Conservation (phyloP, 2,329 filamentous ascomycete species). For the Beauveria sp. region DNA sequence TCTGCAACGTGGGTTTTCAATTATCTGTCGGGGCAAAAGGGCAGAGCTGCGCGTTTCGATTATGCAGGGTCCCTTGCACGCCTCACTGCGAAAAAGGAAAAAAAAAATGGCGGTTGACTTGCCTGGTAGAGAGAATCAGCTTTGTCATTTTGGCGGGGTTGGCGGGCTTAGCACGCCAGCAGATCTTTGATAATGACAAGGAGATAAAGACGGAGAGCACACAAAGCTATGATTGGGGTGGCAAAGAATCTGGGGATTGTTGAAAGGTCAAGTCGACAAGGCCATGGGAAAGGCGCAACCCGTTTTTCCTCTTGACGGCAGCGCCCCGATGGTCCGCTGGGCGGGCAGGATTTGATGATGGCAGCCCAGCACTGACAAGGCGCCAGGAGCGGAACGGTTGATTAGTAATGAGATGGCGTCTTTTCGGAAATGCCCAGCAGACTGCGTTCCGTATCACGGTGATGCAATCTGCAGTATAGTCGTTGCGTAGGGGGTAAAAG, state of each 20-base stretch:
- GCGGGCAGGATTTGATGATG: constrained; percentile 6
- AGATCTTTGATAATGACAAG: background rate
- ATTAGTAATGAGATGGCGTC: constrained; percentile 11
- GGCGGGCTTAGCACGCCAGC: background rate
- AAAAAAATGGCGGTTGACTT: constrained; percentile 27
- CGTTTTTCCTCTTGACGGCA: constrained; percentile 1
- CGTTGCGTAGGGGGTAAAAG: background rate
- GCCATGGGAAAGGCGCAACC: background rate
- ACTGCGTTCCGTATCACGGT: background rate
- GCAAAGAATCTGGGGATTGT: background rate
- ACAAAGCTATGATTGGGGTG: background rate
- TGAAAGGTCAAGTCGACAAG: constrained; percentile 5
- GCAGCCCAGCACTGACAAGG: background rate
- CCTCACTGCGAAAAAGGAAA: background rate
- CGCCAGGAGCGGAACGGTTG: background rate
- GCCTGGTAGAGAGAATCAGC: constrained; percentile 82
- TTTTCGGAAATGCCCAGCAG: background rate
- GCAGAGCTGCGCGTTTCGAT: background rate
- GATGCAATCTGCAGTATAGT: background rate
- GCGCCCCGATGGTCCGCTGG: constrained; percentile 9
- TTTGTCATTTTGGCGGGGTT: constrained; percentile 52
- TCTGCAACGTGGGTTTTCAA: background rate
- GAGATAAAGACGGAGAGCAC: background rate
- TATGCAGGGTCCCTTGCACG: background rate
- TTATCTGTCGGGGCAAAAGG: background rate